Evolutionary conservation across 306 rosid genomes (phyloP).

Genomic region (Medicago truncatula): MtrunA17r5.0-ANR NC_053046.1:11015001-11015500

Average conservation of each 20-base stretch:
- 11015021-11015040: constrained; percentile 83
- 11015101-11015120: constrained; percentile 88
- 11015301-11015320: background rate
- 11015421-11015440: constrained; percentile 96
- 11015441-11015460: constrained; percentile 97
- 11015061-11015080: constrained; percentile 84
- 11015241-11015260: background rate
- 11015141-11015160: constrained; percentile 96
- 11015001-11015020: constrained; percentile 76
- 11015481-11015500: constrained; percentile 97
- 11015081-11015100: constrained; percentile 91
- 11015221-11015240: background rate
- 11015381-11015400: background rate
- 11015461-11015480: constrained; percentile 92
- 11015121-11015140: constrained; percentile 86
- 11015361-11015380: background rate
- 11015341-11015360: no score
- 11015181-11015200: background rate
- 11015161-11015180: constrained; percentile 62
- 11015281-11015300: background rate
- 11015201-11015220: background rate
- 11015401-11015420: constrained; percentile 39
- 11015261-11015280: background rate
- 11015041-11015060: constrained; percentile 94
- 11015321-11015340: background rate